Percentiles rank a stretch among this genome's conserved stretches.
Conservation (phyloP, 176 grass and related monocot species). For the Triticum aestivum region IWGSC_CS_RefSeq_v2.1 NC_057799.1:68912144-68912643, state of each 20-base stretch:
- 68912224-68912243: not conserved
- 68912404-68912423: not conserved
- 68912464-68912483: not conserved
- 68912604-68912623: not conserved
- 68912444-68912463: not conserved
- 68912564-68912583: not conserved
- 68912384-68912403: not conserved
- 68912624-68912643: not conserved
- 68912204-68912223: not conserved
- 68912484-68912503: not conserved
- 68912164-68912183: not conserved
- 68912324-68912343: not conserved
- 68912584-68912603: not conserved
- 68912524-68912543: not conserved
- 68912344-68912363: conserved; percentile 34
- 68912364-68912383: conserved; percentile 35
- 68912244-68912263: not conserved
- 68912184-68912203: not conserved
- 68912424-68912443: not conserved
- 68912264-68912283: not conserved
- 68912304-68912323: not conserved
- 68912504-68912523: too few relatives aligned
- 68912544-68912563: not conserved
- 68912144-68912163: not conserved
- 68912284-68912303: not conserved